These are phyloP conservation scores for Cajanus cajan DNA, from an alignment of 306 rosid genomes.

Conservation along the genomic window DNA sequence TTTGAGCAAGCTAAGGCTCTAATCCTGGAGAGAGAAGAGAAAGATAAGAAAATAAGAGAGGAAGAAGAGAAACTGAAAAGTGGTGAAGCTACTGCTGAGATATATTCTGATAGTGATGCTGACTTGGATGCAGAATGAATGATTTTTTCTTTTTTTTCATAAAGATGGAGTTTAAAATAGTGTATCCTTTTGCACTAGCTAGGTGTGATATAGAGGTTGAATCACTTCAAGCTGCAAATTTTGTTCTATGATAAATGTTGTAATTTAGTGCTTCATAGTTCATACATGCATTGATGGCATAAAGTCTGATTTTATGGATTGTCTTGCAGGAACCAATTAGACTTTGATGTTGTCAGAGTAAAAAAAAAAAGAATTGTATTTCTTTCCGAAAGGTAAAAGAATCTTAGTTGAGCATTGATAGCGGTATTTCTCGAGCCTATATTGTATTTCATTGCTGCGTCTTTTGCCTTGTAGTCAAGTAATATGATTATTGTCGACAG, in stretches of 20 bases:
- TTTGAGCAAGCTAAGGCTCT: conserved; percentile 71
- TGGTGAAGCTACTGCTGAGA: conserved; percentile 33
- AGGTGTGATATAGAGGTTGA: conserved; percentile 7
- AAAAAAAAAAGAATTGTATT: neutral
- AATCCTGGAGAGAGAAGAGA: conserved; percentile 50
- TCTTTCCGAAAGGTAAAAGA: neutral
- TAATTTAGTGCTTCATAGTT: neutral
- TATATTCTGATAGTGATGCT: conserved; percentile 40
- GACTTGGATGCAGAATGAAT: conserved; percentile 41
- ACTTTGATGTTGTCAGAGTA: neutral
- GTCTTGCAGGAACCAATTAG: neutral
- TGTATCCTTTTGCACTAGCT: neutral
- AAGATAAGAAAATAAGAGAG: conserved; percentile 42
- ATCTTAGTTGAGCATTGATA: neutral
- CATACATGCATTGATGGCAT: neutral
- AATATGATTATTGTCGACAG: neutral
- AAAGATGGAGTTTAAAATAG: neutral
- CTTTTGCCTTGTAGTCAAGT: neutral
- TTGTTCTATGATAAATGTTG: conserved; percentile 7
- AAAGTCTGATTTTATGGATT: neutral
- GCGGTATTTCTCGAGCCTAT: neutral
- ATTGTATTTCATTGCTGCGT: neutral
- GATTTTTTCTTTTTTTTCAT: neutral
- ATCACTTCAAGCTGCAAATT: neutral
- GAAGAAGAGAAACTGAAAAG: conserved; percentile 32